phyloP scores from a whole-genome alignment of 768 basidiomycete species.

The Leucocoprinus leucothites region DNA sequence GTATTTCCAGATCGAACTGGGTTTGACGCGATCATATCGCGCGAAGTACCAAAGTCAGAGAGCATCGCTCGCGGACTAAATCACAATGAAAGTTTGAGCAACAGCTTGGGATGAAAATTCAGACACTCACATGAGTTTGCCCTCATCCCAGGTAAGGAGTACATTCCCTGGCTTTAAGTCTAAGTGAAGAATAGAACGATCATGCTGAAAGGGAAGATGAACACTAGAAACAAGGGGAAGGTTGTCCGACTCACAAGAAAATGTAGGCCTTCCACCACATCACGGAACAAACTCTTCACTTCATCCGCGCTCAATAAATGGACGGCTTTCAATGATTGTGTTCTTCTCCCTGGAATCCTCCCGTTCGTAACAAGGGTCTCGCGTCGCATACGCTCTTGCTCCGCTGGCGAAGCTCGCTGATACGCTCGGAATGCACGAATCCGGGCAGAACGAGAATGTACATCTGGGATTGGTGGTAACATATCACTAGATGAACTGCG shows the following conservation, averaged over 20 bases:
- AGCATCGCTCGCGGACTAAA: conserved; percentile 88
- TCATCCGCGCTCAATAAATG: conserved; percentile 86
- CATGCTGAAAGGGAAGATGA: conserved; percentile 48
- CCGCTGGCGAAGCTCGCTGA: conserved; percentile 61
- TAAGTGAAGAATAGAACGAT: conserved; percentile 83
- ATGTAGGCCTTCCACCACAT: conserved; percentile 81
- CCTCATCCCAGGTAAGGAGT: conserved; percentile 88
- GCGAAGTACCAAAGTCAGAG: conserved; percentile 93
- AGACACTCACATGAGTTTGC: conserved; percentile 63
- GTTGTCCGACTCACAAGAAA: conserved; percentile 64
- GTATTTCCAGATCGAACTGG: conserved; percentile 85
- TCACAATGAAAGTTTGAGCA: not conserved
- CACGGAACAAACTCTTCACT: conserved; percentile 73
- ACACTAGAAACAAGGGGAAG: conserved; percentile 11
- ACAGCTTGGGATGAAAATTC: not conserved
- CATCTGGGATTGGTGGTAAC: conserved; percentile 6
- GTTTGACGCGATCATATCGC: conserved; percentile 78
- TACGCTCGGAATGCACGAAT: conserved; percentile 74
- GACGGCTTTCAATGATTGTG: conserved; percentile 60
- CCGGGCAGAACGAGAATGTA: conserved; percentile 62
- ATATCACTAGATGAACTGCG: conserved; percentile 12
- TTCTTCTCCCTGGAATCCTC: conserved; percentile 11
- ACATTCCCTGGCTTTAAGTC: conserved; percentile 96
- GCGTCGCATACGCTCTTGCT: conserved; percentile 56
- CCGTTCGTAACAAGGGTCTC: conserved; percentile 39